phyloP scores from a whole-genome alignment of 768 basidiomycete genomes.

The Tricholoma saponaceum region DNA sequence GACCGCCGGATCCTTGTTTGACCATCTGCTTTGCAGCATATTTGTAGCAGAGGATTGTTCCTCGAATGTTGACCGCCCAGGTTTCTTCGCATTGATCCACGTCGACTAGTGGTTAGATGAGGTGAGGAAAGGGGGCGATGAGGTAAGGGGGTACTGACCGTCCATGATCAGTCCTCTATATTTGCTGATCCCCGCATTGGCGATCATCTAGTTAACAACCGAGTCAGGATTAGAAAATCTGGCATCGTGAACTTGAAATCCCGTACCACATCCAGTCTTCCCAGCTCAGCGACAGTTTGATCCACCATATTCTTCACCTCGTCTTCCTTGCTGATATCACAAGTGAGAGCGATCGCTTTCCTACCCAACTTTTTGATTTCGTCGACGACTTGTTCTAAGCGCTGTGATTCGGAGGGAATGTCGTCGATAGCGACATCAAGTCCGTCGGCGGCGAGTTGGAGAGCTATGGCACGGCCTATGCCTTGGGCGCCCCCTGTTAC shows the following conservation, averaged over 20 bases:
- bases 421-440: constrained; percentile 18
- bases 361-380: neutral
- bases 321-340: neutral
- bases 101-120: constrained; percentile 4
- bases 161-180: constrained; percentile 15
- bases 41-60: constrained; percentile 7
- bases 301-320: neutral
- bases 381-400: neutral
- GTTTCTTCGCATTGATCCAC: constrained; percentile 8
- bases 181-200: constrained; percentile 36
- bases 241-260: no score
- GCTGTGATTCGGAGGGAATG: neutral
- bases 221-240: no score
- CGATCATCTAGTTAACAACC: constrained; percentile 31
- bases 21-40: no score
- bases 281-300: neutral
- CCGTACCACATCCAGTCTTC: neutral
- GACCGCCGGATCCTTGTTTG: constrained; percentile 7
- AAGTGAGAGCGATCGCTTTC: neutral
- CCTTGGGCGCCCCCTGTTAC: constrained; percentile 29
- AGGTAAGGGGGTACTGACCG: constrained; percentile 5
- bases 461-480: constrained; percentile 28
- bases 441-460: constrained; percentile 29
- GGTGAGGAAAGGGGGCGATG: constrained; percentile 3
- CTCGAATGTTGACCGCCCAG: constrained; percentile 3